Conservation (phyloP, 2,329 filamentous ascomycete species). For the Aspergillus sp. region DNA sequence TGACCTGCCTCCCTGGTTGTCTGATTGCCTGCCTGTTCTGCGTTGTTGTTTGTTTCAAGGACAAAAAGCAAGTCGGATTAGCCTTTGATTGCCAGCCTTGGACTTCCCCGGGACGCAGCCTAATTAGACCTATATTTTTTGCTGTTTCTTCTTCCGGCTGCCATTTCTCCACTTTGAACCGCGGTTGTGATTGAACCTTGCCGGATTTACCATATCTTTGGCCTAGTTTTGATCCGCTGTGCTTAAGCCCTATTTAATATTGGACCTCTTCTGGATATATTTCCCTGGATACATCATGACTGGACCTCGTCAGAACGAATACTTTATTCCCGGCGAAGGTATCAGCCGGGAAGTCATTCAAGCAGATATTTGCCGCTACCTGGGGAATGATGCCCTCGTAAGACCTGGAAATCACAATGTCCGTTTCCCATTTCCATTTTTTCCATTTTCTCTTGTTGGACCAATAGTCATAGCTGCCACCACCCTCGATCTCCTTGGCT, state of each 20-base stretch:
- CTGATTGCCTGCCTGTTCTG: slow-evolving; percentile 9
- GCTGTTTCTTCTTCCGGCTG: slow-evolving; percentile 15
- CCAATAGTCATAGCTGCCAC: no score
- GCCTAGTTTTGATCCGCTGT: slow-evolving; percentile 21
- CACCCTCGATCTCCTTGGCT: slow-evolving; percentile 10
- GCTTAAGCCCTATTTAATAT: slow-evolving; percentile 16
- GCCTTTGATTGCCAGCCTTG: slow-evolving; percentile 13
- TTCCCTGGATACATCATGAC: slow-evolving; percentile 29
- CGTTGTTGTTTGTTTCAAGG: slow-evolving; percentile 6
- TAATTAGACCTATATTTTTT: slow-evolving; percentile 17
- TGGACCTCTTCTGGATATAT: slow-evolving; percentile 9
- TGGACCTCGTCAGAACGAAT: slow-evolving; percentile 56
- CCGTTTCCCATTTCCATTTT: slow-evolving; percentile 26
- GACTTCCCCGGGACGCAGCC: slow-evolving; percentile 15
- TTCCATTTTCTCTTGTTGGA: no score
- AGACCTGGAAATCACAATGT: slow-evolving; percentile 68
- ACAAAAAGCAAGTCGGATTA: slow-evolving; percentile 10
- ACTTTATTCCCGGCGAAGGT: slow-evolving; percentile 70
- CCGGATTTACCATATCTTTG: slow-evolving; percentile 14
- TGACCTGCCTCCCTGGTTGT: not conserved
- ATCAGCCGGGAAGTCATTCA: slow-evolving; percentile 80
- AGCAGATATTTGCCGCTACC: slow-evolving; percentile 73
- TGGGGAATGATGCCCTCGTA: slow-evolving; percentile 73
- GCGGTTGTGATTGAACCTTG: slow-evolving; percentile 8
- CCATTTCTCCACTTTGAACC: slow-evolving; percentile 10